phyloP scores from a whole-genome alignment of 2,329 filamentous ascomycete species.

The Clarireedia paspali region DNA sequence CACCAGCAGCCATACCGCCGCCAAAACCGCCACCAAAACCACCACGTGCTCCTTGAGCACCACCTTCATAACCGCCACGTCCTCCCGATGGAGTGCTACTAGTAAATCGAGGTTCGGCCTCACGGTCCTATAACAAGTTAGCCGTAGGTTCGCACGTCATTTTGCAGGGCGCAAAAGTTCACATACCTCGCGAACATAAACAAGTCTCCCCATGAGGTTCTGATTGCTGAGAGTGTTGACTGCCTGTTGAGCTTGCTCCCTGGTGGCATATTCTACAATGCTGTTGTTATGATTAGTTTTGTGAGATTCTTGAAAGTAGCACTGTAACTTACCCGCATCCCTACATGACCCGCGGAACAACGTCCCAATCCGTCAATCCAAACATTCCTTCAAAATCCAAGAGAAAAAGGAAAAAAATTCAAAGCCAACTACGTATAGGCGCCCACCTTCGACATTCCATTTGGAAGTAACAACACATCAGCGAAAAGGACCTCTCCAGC shows the following conservation, averaged over 20 bases:
- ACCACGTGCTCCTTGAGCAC: conserved; percentile 5
- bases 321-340: conserved; percentile 89
- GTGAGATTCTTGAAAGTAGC: neutral
- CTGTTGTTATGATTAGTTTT: conserved; percentile 37
- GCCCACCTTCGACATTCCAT: conserved; percentile 99
- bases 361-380: conserved; percentile 99
- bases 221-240: conserved; percentile 98
- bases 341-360: conserved; percentile 87
- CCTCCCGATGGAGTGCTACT: conserved; percentile 54
- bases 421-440: conserved; percentile 80
- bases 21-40: conserved; percentile 30
- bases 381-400: conserved; percentile 70
- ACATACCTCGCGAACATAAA: conserved; percentile 93
- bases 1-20: conserved; percentile 41
- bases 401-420: conserved; percentile 42
- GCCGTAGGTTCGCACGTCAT: neutral
- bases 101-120: conserved; percentile 94
- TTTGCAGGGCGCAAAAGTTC: neutral
- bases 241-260: conserved; percentile 96
- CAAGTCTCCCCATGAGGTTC: conserved; percentile 95
- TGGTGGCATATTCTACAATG: conserved; percentile 99
- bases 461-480: conserved; percentile 98
- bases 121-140: conserved; percentile 64
- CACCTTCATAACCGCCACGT: conserved; percentile 48
- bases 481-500: conserved; percentile 99